phyloP scores from a whole-genome alignment of 805 yeast species.

The Clavispora asparagi region DNA sequence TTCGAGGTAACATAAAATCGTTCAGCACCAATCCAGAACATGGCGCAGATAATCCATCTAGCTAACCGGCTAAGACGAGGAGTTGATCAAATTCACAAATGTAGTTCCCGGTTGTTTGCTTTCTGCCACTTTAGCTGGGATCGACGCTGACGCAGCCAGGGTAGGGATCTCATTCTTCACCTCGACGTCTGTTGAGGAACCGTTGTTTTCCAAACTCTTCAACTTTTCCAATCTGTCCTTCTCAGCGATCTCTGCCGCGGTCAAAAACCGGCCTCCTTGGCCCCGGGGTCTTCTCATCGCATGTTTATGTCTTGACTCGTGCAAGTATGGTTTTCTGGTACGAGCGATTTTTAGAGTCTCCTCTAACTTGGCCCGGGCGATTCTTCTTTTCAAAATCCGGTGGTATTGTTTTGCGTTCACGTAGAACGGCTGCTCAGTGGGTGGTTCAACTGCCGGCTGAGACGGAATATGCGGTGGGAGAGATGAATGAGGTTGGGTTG shows the following conservation, averaged over 20 bases:
- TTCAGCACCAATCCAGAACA: background rate
- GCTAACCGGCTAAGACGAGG: background rate
- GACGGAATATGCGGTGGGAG: conserved; percentile 3
- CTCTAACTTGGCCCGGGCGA: conserved; percentile 90
- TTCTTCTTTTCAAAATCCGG: conserved; percentile 84
- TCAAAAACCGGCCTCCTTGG: conserved; percentile 94
- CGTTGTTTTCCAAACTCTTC: conserved; percentile 24
- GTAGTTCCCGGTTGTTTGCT: background rate
- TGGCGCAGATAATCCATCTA: background rate
- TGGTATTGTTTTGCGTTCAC: conserved; percentile 98
- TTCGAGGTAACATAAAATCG: background rate
- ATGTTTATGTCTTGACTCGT: conserved; percentile 96
- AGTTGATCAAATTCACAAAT: background rate
- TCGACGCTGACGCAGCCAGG: background rate
- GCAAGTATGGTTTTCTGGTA: conserved; percentile 89
- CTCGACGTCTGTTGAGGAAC: background rate
- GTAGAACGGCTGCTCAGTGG: conserved; percentile 84
- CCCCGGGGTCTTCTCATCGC: conserved; percentile 99
- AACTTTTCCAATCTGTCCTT: conserved; percentile 37
- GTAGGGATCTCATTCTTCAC: conserved; percentile 1
- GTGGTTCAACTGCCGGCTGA: conserved; percentile 9
- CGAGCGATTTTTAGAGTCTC: conserved; percentile 82
- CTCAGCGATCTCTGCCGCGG: conserved; percentile 70
- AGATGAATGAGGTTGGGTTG: conserved; percentile 3
- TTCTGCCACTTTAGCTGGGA: background rate